Conservation (phyloP, 345 rosid genomes). For the Populus nigra region DNA sequence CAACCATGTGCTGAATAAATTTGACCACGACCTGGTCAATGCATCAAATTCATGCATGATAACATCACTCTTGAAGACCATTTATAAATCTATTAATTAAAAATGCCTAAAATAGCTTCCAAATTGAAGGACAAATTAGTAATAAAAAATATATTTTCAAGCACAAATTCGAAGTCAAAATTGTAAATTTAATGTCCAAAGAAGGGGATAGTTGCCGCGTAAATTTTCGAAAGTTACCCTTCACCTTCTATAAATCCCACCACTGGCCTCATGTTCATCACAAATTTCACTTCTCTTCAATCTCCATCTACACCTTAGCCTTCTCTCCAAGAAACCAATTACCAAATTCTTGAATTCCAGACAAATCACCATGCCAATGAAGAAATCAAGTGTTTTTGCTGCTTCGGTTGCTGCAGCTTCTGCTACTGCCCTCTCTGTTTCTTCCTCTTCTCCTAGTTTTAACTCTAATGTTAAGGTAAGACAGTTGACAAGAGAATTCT, state of each 20-base stretch:
- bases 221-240: conserved; percentile 18
- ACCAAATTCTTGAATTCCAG: background rate
- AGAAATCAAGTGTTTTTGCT: conserved; percentile 53
- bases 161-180: conserved; percentile 8
- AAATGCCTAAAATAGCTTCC: background rate
- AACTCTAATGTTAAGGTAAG: conserved; percentile 48
- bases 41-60: no score
- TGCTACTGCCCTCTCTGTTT: conserved; percentile 46
- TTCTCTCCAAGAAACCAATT: background rate
- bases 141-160: background rate
- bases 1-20: no score
- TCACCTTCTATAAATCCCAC: background rate
- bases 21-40: no score
- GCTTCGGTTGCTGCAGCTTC: conserved; percentile 54
- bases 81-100: background rate
- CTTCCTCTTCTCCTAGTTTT: conserved; percentile 18
- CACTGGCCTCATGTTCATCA: background rate
- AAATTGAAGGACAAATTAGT: background rate
- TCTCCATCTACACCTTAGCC: background rate
- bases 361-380: conserved; percentile 33
- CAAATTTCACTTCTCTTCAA: background rate
- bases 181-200: background rate
- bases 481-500: background rate
- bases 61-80: no score
- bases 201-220: conserved; percentile 33